Evolutionary conservation across 1,139 yeast genomes (phyloP).

Genomic region (Pneumocystis jirovecii): DNA sequence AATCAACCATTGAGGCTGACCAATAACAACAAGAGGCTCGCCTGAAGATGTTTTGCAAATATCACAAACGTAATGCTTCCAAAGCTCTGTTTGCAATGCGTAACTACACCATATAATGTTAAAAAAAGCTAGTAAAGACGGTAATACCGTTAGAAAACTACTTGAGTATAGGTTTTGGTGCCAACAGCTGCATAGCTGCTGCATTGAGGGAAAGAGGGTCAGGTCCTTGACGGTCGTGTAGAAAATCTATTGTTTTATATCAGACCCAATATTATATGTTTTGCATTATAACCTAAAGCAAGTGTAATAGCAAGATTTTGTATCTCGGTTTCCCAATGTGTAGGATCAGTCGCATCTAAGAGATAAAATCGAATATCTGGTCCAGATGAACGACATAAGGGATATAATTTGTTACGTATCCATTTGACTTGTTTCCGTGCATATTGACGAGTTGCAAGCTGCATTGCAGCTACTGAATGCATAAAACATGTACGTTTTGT

Average conservation of each 20-base stretch:
- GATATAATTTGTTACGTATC: conserved; percentile 59
- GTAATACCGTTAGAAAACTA: background rate
- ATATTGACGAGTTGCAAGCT: conserved; percentile 67
- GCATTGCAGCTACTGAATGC: conserved; percentile 59
- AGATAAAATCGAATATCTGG: conserved; percentile 44
- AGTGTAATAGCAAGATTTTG: background rate
- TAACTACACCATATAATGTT: background rate
- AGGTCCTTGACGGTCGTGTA: background rate
- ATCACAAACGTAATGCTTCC: background rate
- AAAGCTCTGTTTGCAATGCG: background rate
- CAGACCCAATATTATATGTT: background rate
- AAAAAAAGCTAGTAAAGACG: background rate
- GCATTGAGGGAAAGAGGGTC: background rate
- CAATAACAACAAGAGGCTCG: background rate
- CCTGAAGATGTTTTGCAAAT: background rate
- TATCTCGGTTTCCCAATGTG: conserved; percentile 34
- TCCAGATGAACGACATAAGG: conserved; percentile 31
- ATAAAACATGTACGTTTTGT: conserved; percentile 21
- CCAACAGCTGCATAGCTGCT: background rate
- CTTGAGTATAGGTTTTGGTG: background rate
- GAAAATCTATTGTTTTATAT: background rate
- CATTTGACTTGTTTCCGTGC: conserved; percentile 87
- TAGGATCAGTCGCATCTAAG: conserved; percentile 62
- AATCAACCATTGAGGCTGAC: background rate
- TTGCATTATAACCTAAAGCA: background rate